Percentiles rank a stretch among this genome's conserved stretches.
phyloP scores from a whole-genome alignment of 2,329 filamentous ascomycete genomes.

The Trematosphaeria pertusa region DNA sequence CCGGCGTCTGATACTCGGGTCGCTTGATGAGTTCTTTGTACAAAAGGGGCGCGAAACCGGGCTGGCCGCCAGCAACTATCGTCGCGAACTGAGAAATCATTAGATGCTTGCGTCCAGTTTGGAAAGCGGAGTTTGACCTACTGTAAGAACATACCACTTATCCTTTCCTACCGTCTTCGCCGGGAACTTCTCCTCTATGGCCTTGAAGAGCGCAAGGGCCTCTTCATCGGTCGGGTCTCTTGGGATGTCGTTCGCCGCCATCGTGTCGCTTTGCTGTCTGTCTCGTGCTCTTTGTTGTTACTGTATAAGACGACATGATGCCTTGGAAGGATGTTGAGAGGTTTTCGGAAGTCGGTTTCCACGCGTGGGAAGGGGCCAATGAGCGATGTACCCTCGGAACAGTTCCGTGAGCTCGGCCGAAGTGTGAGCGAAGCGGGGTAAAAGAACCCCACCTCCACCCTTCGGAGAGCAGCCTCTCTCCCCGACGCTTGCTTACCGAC shows the following conservation, averaged over 20 bases:
- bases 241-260: conserved; percentile 21
- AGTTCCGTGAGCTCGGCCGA: conserved; percentile 3
- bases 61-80: conserved; percentile 60
- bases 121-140: conserved; percentile 30
- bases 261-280: conserved; percentile 4
- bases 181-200: conserved; percentile 54
- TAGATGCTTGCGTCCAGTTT: neutral
- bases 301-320: too few species aligned
- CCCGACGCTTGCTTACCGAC: too few species aligned
- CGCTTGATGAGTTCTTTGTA: conserved; percentile 63
- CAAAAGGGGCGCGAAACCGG: conserved; percentile 59
- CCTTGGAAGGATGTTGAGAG: too few species aligned
- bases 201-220: conserved; percentile 50
- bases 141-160: conserved; percentile 56
- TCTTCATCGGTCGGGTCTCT: conserved; percentile 48
- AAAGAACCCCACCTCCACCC: too few species aligned
- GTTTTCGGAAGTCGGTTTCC: conserved; percentile 4
- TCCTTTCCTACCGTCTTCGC: conserved; percentile 50
- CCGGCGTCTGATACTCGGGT: conserved; percentile 53
- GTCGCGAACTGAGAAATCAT: conserved; percentile 45
- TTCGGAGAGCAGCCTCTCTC: too few species aligned
- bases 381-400: conserved; percentile 3
- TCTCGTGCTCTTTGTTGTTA: too few species aligned
- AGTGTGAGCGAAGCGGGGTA: conserved; percentile 14
- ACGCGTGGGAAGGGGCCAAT: neutral